phyloP scores from a whole-genome alignment of 2,329 filamentous ascomycete species.

The Aspergillus arachidicola region DNA sequence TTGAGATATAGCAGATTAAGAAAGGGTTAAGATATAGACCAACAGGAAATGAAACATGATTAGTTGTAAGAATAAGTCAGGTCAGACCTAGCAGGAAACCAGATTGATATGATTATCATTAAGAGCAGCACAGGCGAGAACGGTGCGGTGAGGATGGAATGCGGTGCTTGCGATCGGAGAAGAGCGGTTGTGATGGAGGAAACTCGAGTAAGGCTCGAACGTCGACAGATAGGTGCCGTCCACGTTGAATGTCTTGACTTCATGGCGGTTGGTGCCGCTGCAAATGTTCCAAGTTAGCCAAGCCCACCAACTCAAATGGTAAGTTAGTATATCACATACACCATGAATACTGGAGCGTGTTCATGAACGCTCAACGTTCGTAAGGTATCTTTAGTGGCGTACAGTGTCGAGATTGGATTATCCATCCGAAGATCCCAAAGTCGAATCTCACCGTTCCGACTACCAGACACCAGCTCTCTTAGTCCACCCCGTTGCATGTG shows the following conservation, averaged over 20 bases:
- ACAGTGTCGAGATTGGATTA: conserved; percentile 70
- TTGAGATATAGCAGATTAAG: not conserved
- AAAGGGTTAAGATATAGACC: not conserved
- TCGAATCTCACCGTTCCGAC: conserved; percentile 88
- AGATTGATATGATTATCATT: conserved; percentile 91
- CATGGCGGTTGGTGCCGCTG: conserved; percentile 84
- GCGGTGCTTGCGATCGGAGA: conserved; percentile 84
- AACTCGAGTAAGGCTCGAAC: conserved; percentile 87
- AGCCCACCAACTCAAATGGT: conserved; percentile 1
- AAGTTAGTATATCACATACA: conserved; percentile 61
- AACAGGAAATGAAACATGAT: not conserved
- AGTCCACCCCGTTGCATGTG: conserved; percentile 96
- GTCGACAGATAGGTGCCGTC: conserved; percentile 77
- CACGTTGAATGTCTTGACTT: conserved; percentile 90
- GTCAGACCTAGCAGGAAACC: conserved; percentile 63
- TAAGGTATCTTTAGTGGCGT: conserved; percentile 74
- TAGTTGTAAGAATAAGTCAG: not conserved
- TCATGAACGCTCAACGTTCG: conserved; percentile 91
- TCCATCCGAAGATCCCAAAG: conserved; percentile 96
- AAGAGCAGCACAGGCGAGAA: conserved; percentile 82
- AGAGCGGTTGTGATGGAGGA: conserved; percentile 77
- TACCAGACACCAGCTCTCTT: conserved; percentile 86
- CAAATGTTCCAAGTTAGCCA: conserved; percentile 15
- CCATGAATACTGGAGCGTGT: conserved; percentile 91
- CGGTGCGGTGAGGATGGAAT: conserved; percentile 93